Base-by-base conservation (phyloP, 1,284 basidiomycete genomes). In the Pseudozyma pruni region DNA sequence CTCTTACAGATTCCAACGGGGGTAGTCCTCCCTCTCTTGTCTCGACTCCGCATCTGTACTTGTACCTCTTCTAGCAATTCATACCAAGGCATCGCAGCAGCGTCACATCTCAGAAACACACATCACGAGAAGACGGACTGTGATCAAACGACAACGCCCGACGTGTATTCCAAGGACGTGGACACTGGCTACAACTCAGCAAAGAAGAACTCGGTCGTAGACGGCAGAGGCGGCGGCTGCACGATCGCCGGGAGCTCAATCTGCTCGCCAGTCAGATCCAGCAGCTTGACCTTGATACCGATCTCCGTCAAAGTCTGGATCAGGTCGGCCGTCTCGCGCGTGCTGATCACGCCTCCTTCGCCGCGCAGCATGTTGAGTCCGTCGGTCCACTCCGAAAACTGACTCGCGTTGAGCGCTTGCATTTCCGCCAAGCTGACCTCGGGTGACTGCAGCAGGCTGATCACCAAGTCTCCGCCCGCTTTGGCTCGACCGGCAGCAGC, bases 351-450 rank as follows among this genome's bases (percentile, higher is more conserved):
- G 25, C 73, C 75, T 6, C 74, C 75, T 53, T 75, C 74, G 31
- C 69, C 70, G 25, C 74, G 66, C 20, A 81, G 58, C 87, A 95
- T 92, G 76, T 93, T 92, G 80, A 98, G 83, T 2, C 94, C 94
- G 81, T 98, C 94, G 1, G 92, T 92, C 94, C 94, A 98, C 84
- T 98, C 94, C 20, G 92, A 91, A 87, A 92, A 93, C 41, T 91
- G 86, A 17, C 90, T 89, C 49, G 88, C 86, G 81, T 94, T 91
- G 9, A 91, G 88, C 1, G 93, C 92, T 74, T 94, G 90, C 68
- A 92, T 87, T 81, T 96, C 92, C 6, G 92, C 90, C 53, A 95
- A 83, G 88, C 87, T 75, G 8, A 47, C 56, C 32, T 78, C 76
- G 5, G 75, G 69, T 16, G 72, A 57, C 29, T 68, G 60, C 33